phyloP scores from a whole-genome alignment of 1,284 basidiomycete genomes.

The Irpex lacteus region DNA sequence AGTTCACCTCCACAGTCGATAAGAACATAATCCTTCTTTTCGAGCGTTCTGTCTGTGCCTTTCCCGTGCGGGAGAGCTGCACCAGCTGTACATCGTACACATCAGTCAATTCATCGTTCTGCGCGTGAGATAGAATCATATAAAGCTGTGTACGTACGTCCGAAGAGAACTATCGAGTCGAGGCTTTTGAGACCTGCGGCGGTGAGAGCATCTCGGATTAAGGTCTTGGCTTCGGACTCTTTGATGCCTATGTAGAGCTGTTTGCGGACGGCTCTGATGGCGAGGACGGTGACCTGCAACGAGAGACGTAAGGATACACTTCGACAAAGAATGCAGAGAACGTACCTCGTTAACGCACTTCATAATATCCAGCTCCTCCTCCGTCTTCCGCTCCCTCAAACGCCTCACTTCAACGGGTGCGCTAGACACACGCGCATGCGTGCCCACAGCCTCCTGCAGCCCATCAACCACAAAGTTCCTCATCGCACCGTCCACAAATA shows the following conservation, averaged over 20 bases:
- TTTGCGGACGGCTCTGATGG: conserved; percentile 65
- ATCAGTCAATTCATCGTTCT: background rate
- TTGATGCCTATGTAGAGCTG: conserved; percentile 70
- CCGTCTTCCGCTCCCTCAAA: conserved; percentile 73
- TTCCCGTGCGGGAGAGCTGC: conserved; percentile 83
- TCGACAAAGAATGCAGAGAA: no score
- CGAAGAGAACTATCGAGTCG: conserved; percentile 72
- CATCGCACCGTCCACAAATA: conserved; percentile 62
- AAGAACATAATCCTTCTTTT: conserved; percentile 64
- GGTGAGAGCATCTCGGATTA: conserved; percentile 56
- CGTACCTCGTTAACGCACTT: conserved; percentile 78
- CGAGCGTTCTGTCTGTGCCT: conserved; percentile 64
- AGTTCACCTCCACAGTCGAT: conserved; percentile 74
- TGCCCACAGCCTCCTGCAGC: conserved; percentile 43
- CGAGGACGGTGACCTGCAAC: conserved; percentile 69
- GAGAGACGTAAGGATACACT: background rate
- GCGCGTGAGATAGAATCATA: background rate
- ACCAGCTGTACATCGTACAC: conserved; percentile 49
- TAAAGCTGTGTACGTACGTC: conserved; percentile 61
- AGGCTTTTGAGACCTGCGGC: conserved; percentile 56
- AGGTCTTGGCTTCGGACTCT: conserved; percentile 62
- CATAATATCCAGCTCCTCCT: conserved; percentile 67
- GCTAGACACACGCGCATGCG: conserved; percentile 34
- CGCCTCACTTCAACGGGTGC: conserved; percentile 55
- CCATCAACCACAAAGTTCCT: conserved; percentile 65